phyloP scores from a whole-genome alignment of 768 basidiomycete genomes.

The Panellus pusillus region DNA sequence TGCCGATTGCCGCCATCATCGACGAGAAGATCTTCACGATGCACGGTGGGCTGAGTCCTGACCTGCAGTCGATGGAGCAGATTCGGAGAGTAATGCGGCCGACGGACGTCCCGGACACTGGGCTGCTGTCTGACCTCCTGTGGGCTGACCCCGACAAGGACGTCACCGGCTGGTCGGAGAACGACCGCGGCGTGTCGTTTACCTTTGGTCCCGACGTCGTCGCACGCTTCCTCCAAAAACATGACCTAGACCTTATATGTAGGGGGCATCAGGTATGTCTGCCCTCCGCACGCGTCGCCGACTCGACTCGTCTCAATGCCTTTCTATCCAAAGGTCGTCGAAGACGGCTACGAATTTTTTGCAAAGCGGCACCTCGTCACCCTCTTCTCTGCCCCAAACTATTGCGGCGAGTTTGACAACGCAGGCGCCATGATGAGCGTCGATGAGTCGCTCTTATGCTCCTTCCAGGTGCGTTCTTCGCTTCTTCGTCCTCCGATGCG shows the following conservation, averaged over 20 bases:
- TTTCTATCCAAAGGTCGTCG: constrained; percentile 70
- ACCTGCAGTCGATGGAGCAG: constrained; percentile 99
- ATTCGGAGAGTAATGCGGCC: constrained; percentile 99
- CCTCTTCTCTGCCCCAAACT: constrained; percentile 95
- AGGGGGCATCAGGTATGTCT: constrained; percentile 89
- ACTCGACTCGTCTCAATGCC: background rate
- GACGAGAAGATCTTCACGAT: constrained; percentile 99
- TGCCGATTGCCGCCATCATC: constrained; percentile 98
- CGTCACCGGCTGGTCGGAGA: constrained; percentile 99
- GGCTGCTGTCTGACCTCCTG: constrained; percentile 91
- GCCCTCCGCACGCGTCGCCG: background rate
- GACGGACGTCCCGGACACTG: constrained; percentile 98
- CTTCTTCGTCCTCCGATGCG: background rate
- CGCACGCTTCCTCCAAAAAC: constrained; percentile 96
- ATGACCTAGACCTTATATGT: constrained; percentile 99
- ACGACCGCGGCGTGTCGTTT: constrained; percentile 98
- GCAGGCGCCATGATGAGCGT: constrained; percentile 99
- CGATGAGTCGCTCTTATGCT: constrained; percentile 95
- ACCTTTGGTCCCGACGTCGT: constrained; percentile 99
- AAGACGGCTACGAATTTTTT: constrained; percentile 99
- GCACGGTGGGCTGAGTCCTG: constrained; percentile 97
- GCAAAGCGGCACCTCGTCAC: constrained; percentile 97
- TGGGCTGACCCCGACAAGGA: constrained; percentile 99
- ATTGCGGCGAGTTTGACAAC: constrained; percentile 97
- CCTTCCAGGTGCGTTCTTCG: constrained; percentile 78